phyloP scores from a whole-genome alignment of 768 basidiomycete genomes.

The Naematelia encephala region DNA sequence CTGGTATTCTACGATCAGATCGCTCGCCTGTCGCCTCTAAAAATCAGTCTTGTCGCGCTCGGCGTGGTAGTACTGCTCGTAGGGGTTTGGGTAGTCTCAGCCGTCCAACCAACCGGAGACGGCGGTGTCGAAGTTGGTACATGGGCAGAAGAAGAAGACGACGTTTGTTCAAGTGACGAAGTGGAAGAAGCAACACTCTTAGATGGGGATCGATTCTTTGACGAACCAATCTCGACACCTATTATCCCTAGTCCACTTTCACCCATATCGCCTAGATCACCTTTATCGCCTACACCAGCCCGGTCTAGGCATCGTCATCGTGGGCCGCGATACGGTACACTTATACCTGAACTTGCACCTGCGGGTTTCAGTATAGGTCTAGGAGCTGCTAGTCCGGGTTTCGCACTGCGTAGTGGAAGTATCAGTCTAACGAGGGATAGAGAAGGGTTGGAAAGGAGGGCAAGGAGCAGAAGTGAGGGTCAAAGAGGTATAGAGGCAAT shows the following conservation, averaged over 20 bases:
- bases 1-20: conserved; percentile 85
- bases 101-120: conserved; percentile 57
- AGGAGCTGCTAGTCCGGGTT: conserved; percentile 50
- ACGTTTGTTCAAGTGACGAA: conserved; percentile 6
- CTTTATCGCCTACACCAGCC: conserved; percentile 15
- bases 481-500: conserved; percentile 24
- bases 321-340: conserved; percentile 40
- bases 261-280: conserved; percentile 12
- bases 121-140: conserved; percentile 52
- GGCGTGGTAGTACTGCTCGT: conserved; percentile 75
- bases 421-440: conserved; percentile 7
- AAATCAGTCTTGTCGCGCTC: conserved; percentile 69
- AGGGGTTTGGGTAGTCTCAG: conserved; percentile 86
- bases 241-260: not conserved
- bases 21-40: conserved; percentile 62
- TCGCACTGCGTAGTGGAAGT: conserved; percentile 37
- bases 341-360: conserved; percentile 45
- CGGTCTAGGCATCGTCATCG: conserved; percentile 9
- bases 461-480: conserved; percentile 35
- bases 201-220: not conserved
- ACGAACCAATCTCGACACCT: conserved; percentile 4
- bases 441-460: conserved; percentile 9
- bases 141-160: conserved; percentile 48
- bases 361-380: conserved; percentile 50
- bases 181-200: not conserved